Percentiles rank a stretch among this genome's conserved stretches.
These are phyloP conservation scores for Larix sibirica DNA, from an alignment of 83 land plant genomes.

Conservation along the genomic window DNA sequence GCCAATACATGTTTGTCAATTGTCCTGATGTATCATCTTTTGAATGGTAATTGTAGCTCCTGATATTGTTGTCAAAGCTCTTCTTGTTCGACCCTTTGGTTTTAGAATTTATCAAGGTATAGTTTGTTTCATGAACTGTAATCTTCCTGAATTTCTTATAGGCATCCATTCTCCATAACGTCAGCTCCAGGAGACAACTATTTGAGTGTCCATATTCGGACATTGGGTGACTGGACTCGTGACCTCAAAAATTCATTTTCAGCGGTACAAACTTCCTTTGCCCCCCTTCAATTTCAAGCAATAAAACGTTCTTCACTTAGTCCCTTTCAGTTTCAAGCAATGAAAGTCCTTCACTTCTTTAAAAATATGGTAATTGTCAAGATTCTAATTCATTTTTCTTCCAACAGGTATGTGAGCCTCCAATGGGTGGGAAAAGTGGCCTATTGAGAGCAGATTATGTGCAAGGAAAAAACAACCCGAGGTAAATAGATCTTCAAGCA, in stretches of 20 bases:
- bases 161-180: too few species aligned
- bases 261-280: slow-evolving; percentile 33
- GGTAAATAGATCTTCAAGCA: neutral
- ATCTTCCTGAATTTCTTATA: slow-evolving; percentile 16
- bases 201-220: slow-evolving; percentile 84
- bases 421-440: slow-evolving; percentile 60
- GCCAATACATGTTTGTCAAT: slow-evolving; percentile 83
- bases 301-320: neutral
- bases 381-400: neutral
- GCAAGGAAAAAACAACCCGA: slow-evolving; percentile 20
- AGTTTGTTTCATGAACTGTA: neutral
- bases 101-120: neutral
- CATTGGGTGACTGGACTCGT: slow-evolving; percentile 81
- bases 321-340: neutral
- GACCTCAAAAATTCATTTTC: slow-evolving; percentile 63
- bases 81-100: neutral
- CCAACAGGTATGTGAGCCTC: slow-evolving; percentile 64
- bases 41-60: slow-evolving; percentile 65
- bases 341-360: neutral
- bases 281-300: neutral
- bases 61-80: neutral
- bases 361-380: neutral
- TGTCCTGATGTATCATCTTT: slow-evolving; percentile 82
- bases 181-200: slow-evolving; percentile 75
- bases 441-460: slow-evolving; percentile 55